Base-by-base conservation (phyloP, 169 alveolate genomes). In the Amoebophrya sp. region DNA sequence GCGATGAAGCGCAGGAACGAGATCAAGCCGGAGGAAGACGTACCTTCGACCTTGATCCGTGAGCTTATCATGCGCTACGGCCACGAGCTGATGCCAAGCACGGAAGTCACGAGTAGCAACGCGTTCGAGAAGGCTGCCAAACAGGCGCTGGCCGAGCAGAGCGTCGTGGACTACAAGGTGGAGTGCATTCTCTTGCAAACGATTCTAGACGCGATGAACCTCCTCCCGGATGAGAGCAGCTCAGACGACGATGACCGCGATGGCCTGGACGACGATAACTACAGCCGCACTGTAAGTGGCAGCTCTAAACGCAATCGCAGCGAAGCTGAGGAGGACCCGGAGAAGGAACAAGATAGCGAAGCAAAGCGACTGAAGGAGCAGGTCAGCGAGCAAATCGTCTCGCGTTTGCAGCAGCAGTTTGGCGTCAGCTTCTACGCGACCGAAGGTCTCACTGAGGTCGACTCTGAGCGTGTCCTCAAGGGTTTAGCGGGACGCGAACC, bases 111-210 rank as follows among this genome's bases (percentile, higher is more conserved):
- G 10, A 36, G 83, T 10, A 12, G 36, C 26, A 36, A 26, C 83
- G 83, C 18, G 83, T 65, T 65, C 83, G 83, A 65, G 26, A 29
- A 36, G 83, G 83, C 18, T 29, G 18, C 39, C 83, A 65, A 65
- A 36, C 18, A 12, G 36, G 83, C 83, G 12, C 33, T 65, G 33
- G 83, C 83, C 39, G 26, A 65, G 83, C 39, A 1, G 33, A 18
- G 33, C 12, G 83, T 65, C 39, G 83, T 65, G 38, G 83, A 65
- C 83, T 65, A 65, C 83, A 65, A 65, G 83, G 83, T 65, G 33
- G 83, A 65, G 83, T 65, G 83, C 83, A 65, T 65, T 18, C 33
- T 65, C 10, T 18, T 65, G 83, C 26, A 1, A 6, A 65, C 83
- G 26, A 29, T 65, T 29, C 83, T 65, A 36, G 83, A 65, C 33